Base-by-base conservation (phyloP, 805 yeast species). In the Candida piceae region DNA sequence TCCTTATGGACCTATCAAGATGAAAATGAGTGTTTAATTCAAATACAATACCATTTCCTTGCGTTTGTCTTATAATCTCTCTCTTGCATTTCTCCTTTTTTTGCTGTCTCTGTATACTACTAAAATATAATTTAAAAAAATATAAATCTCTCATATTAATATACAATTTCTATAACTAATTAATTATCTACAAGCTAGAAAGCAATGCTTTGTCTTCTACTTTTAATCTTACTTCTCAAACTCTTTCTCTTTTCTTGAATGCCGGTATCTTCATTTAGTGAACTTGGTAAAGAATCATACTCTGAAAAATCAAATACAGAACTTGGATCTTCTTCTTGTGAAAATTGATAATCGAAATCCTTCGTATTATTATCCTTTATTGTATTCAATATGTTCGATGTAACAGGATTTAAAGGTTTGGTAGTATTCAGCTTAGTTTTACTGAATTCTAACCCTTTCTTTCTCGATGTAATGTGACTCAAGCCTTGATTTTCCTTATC, bases 21-120 rank as follows among this genome's bases (percentile, higher is more conserved):
- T 93, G 99, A 83, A 85, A 50, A 93, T 93, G 98, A 88, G 97
- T 57, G 98, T 93, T 20, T 93, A 68, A 60, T 16, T 27, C n/a
- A 15, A 5, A 11, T 29, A 7, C 7, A 21, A 9, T 21, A 20
- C 15, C 15, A 9, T 7, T 12, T 19, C 19, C 8, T 29, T n/a
- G 5, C 2, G 25, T n/a, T 13, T 30, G 13, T 8, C 15, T 31
- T 21, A 13, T 31, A 11, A 20, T 9, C 9, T 15, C 5, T 21
- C 22, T 21, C 15, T 15, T 7, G 10, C 18, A 13, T 4, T 16
- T 25, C 19, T 13, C 15, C 3, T 25, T 9, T 18, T 6, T 25
- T 25, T 32, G n/a, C n/a, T n/a, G n/a, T n/a, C n/a, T n/a, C n/a
- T n/a, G n/a, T n/a, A n/a, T n/a, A n/a, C n/a, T n/a, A n/a, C n/a